phyloP scores from a whole-genome alignment of 306 rosid species.

The Quercus ilex region DNA sequence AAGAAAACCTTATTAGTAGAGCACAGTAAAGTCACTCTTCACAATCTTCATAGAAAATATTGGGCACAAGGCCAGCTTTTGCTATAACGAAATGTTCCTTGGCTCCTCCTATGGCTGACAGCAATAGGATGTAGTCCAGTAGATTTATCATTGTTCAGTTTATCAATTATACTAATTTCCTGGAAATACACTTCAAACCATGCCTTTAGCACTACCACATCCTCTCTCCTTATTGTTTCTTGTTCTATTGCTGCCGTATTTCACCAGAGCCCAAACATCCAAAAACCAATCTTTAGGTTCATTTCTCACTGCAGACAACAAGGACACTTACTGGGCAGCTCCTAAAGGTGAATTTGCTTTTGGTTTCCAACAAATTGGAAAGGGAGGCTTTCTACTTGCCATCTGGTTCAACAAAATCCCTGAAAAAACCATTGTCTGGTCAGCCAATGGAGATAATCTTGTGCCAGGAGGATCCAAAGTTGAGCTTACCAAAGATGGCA shows the following conservation, averaged over 20 bases:
- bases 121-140: no score
- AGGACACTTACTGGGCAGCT: background rate
- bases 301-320: background rate
- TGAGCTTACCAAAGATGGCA: slow-evolving; percentile 9
- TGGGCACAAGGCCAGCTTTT: no score
- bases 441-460: background rate
- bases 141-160: no score
- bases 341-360: background rate
- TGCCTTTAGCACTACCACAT: background rate
- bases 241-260: background rate
- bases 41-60: no score
- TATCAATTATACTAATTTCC: no score
- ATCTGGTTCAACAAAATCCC: background rate
- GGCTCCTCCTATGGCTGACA: no score
- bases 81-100: no score
- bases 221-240: background rate
- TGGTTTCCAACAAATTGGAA: background rate
- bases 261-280: background rate
- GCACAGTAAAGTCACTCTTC: no score
- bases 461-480: background rate
- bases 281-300: background rate
- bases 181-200: background rate
- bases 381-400: background rate
- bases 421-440: background rate
- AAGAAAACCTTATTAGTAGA: no score